A percentile compares a stretch with the other conserved stretches of the same genome.
Evolutionary conservation across 179 eudicot genomes (phyloP).

Genomic region (Sideroxylon spinosum): DNA sequence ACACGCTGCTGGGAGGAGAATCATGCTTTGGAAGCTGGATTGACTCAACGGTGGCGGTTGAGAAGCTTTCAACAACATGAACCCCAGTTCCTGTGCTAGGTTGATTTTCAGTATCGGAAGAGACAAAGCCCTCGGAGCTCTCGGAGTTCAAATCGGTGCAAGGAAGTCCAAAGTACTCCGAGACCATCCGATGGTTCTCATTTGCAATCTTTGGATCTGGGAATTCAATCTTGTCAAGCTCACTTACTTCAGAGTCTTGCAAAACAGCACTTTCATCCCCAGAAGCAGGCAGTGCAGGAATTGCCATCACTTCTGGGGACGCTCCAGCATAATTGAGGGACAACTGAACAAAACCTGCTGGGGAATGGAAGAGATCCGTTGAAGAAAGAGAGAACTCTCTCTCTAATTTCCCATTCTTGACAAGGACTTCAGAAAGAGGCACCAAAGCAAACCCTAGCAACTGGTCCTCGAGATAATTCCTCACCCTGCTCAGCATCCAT

Average conservation of each 20-base stretch:
- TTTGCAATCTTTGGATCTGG: slow-evolving; percentile 74
- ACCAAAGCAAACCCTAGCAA: slow-evolving; percentile 81
- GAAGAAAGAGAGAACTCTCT: slow-evolving; percentile 82
- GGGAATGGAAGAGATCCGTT: slow-evolving; percentile 88
- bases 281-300: slow-evolving; percentile 27
- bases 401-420: slow-evolving; percentile 53
- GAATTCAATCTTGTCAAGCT: slow-evolving; percentile 70
- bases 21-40: slow-evolving; percentile 34
- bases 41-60: slow-evolving; percentile 34
- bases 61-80: slow-evolving; percentile 44
- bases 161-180: slow-evolving; percentile 61
- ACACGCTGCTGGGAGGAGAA: slow-evolving; percentile 65
- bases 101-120: slow-evolving; percentile 61
- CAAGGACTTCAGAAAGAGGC: slow-evolving; percentile 68
- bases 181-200: slow-evolving; percentile 76
- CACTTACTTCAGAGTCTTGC: slow-evolving; percentile 27
- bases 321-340: slow-evolving; percentile 63
- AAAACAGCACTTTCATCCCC: neutral
- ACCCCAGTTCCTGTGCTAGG: slow-evolving; percentile 35
- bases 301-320: slow-evolving; percentile 57
- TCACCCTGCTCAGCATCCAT: slow-evolving; percentile 94
- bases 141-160: slow-evolving; percentile 37
- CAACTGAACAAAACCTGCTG: slow-evolving; percentile 77
- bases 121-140: slow-evolving; percentile 49
- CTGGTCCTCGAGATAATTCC: slow-evolving; percentile 86